These are phyloP conservation scores for Gyromitra esculenta DNA, from an alignment of 2,329 filamentous ascomycete genomes.

Conservation along the genomic window DNA sequence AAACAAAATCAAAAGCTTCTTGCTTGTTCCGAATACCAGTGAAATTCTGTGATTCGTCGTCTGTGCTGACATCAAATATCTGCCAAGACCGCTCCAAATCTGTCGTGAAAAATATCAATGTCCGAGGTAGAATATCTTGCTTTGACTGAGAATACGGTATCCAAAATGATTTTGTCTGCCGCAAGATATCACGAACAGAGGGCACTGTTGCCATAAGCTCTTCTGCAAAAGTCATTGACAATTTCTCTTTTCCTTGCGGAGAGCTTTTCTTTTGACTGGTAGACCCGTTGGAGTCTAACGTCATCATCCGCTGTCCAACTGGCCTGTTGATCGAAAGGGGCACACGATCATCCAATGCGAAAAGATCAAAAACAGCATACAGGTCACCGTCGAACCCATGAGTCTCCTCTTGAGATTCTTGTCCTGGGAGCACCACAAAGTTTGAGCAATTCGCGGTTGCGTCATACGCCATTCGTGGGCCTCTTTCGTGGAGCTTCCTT, in stretches of 20 bases:
- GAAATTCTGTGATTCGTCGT: slow-evolving; percentile 31
- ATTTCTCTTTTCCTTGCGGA: background rate
- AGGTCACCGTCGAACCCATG: slow-evolving; percentile 26
- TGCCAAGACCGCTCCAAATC: slow-evolving; percentile 38
- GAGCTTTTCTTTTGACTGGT: background rate
- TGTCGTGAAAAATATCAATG: slow-evolving; percentile 29
- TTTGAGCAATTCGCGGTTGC: slow-evolving; percentile 35
- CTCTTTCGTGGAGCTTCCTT: slow-evolving; percentile 19
- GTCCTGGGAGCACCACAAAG: slow-evolving; percentile 24
- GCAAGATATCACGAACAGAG: slow-evolving; percentile 17
- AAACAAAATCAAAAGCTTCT: slow-evolving; percentile 36
- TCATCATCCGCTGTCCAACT: slow-evolving; percentile 38
- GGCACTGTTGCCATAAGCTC: slow-evolving; percentile 24
- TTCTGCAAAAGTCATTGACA: slow-evolving; percentile 31
- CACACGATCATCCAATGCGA: slow-evolving; percentile 22
- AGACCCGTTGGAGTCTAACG: slow-evolving; percentile 12
- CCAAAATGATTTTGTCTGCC: slow-evolving; percentile 41
- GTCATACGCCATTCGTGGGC: slow-evolving; percentile 10
- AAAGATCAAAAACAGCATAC: slow-evolving; percentile 39
- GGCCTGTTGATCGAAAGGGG: slow-evolving; percentile 27
- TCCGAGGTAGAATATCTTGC: slow-evolving; percentile 17
- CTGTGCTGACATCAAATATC: slow-evolving; percentile 34
- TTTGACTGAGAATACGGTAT: slow-evolving; percentile 31
- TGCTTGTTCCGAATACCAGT: slow-evolving; percentile 15
- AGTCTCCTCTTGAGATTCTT: background rate